A percentile compares a stretch with the other conserved stretches of the same genome.
Evolutionary conservation across 176 grass and related monocot genomes (phyloP).

Genomic region (Triticum timopheevii): DNA sequence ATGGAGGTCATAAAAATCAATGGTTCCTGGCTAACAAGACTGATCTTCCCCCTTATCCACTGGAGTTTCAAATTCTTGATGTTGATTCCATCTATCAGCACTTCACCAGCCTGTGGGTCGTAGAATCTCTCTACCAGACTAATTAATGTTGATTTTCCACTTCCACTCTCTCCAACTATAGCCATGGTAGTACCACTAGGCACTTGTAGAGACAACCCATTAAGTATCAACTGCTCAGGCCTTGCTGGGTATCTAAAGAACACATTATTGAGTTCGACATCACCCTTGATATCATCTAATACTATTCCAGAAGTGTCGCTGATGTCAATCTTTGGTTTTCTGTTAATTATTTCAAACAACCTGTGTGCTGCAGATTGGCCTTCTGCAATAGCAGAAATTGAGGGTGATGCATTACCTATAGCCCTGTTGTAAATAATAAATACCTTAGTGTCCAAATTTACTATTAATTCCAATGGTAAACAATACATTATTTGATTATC

Average conservation of each 20-base stretch:
- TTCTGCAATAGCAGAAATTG: conserved; percentile 69
- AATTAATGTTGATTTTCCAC: conserved; percentile 79
- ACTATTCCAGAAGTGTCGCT: conserved; percentile 50
- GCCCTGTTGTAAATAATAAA: conserved; percentile 51
- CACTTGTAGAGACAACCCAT: conserved; percentile 48
- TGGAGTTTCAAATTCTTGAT: conserved; percentile 65
- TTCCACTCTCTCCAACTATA: conserved; percentile 84
- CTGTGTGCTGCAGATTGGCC: conserved; percentile 75
- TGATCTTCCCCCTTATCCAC: conserved; percentile 68
- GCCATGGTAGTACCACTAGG: conserved; percentile 68
- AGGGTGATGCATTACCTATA: conserved; percentile 74
- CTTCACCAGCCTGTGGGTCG: conserved; percentile 65
- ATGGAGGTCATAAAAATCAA: conserved; percentile 74
- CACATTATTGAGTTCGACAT: conserved; percentile 61
- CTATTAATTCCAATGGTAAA: background rate
- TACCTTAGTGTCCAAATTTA: background rate
- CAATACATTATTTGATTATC: background rate
- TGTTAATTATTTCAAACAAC: conserved; percentile 66
- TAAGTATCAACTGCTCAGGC: conserved; percentile 63
- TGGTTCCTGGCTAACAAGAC: conserved; percentile 87
- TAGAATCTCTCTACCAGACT: conserved; percentile 79
- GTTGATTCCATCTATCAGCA: conserved; percentile 69
- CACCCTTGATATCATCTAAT: conserved; percentile 58
- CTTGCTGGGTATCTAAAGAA: conserved; percentile 78
- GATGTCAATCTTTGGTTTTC: conserved; percentile 74